Base-by-base conservation (phyloP, 176 grass and related monocot species). In the Aegilops longissima region DNA sequence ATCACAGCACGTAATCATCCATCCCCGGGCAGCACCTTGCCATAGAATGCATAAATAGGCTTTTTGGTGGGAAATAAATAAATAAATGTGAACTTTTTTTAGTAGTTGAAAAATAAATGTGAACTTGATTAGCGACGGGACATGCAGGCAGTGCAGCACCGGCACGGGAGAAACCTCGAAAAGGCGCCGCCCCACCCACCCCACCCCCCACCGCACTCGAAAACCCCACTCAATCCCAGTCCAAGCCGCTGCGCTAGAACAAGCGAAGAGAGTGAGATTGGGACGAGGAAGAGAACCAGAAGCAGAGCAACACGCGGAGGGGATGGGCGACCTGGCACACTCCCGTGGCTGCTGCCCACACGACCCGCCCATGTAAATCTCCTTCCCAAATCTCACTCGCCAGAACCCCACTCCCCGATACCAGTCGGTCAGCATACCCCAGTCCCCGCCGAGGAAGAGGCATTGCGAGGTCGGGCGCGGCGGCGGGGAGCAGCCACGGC, bases 281-380 rank as follows among this genome's bases (percentile, higher is more conserved):
- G 11, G 38, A 12, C 38, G 70, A 21, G 64, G 66, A 38, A 77
- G 31, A 34, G 49, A 82, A 38, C 31, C 49, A 31, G 82, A 66
- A 31, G 59, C 82, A 18, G 72, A 78, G 80, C 74, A 74, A 80
- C 44, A 39, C 59, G 58, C 81, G 89, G 67, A 12, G 85, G 18
- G 61, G 84, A 87, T 84, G 89, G 47, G 89, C 62, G 69, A 63
- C 61, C 81, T 59, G 77, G 81, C 81, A 79, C 38, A 13, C 20
- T 36, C 49, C 29, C 54, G 5, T 20, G 31, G 62, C 61, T 64
- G 49, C 29, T 18, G 49, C 49, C 74, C 74, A 12, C 82, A 39
- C 44, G 2, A 61, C 5, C 52, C 36, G 36, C 59, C 56, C 40
- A 21, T 23, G 75, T 84, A 79, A 84, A 73, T 86, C 77, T 39